phyloP scores from a whole-genome alignment of 2,329 filamentous ascomycete species.

The Colletotrichum gigasporum region DNA sequence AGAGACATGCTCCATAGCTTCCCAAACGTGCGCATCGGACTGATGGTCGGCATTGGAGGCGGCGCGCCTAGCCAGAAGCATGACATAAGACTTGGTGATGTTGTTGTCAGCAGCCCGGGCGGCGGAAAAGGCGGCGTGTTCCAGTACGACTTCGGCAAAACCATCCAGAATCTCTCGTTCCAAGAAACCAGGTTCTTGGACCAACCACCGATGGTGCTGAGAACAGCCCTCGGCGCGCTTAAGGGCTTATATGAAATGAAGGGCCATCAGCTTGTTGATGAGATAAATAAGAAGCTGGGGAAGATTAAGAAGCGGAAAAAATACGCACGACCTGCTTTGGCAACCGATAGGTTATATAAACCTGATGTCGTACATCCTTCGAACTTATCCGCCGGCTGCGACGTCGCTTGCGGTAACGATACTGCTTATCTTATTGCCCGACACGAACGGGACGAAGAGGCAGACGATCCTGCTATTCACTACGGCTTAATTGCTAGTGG shows the following conservation, averaged over 20 bases:
- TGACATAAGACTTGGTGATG: constrained; percentile 24
- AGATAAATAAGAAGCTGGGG: neutral
- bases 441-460: constrained; percentile 1
- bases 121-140: constrained; percentile 7
- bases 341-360: no score
- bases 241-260: no score
- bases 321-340: neutral
- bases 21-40: constrained; percentile 6
- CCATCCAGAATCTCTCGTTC: constrained; percentile 13
- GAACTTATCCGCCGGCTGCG: no score
- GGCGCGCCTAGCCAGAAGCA: neutral
- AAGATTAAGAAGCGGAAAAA: neutral
- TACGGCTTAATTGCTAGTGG: no score
- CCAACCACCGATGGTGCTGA: constrained; percentile 5
- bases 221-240: no score
- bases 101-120: constrained; percentile 14
- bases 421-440: no score
- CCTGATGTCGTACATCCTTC: no score
- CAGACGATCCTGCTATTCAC: neutral
- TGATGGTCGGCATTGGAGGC: constrained; percentile 15
- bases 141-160: constrained; percentile 30
- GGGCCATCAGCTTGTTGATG: no score
- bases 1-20: constrained; percentile 14
- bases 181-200: neutral
- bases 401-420: no score